phyloP scores from a whole-genome alignment of 176 grass and related monocot genomes.

The Paspalum vaginatum region DNA sequence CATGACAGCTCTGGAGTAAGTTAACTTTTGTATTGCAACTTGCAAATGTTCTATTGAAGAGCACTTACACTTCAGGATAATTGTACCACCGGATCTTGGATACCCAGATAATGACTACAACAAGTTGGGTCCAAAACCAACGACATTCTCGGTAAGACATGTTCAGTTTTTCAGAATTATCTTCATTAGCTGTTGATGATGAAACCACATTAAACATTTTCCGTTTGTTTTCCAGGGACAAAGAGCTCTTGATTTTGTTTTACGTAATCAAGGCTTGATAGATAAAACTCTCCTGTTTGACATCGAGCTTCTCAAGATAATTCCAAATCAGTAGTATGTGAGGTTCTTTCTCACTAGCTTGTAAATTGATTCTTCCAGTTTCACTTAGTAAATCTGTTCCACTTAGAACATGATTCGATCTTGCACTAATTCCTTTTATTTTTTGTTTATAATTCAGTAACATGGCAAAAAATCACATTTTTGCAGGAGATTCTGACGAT shows the following conservation, averaged over 20 bases:
- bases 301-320: constrained; percentile 90
- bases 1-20: neutral
- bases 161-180: neutral
- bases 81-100: constrained; percentile 88
- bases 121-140: constrained; percentile 85
- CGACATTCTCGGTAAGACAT: constrained; percentile 76
- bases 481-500: constrained; percentile 2
- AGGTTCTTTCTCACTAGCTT: neutral
- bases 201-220: neutral
- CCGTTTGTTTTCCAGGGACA: constrained; percentile 68
- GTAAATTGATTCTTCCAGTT: neutral
- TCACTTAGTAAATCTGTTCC: too few species aligned
- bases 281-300: constrained; percentile 97
- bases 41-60: neutral
- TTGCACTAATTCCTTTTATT: neutral
- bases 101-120: constrained; percentile 84
- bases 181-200: neutral
- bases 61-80: constrained; percentile 57
- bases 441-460: neutral
- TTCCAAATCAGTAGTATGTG: constrained; percentile 55
- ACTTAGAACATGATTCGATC: neutral
- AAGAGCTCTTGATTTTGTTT: constrained; percentile 93
- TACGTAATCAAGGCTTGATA: constrained; percentile 93
- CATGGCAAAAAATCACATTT: neutral
- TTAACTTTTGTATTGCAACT: neutral